A percentile compares a stretch with the other conserved stretches of the same genome.
These are phyloP conservation scores for Rhodotorula sp. DNA, from an alignment of 1,284 basidiomycete species.

Conservation along the genomic window DNA sequence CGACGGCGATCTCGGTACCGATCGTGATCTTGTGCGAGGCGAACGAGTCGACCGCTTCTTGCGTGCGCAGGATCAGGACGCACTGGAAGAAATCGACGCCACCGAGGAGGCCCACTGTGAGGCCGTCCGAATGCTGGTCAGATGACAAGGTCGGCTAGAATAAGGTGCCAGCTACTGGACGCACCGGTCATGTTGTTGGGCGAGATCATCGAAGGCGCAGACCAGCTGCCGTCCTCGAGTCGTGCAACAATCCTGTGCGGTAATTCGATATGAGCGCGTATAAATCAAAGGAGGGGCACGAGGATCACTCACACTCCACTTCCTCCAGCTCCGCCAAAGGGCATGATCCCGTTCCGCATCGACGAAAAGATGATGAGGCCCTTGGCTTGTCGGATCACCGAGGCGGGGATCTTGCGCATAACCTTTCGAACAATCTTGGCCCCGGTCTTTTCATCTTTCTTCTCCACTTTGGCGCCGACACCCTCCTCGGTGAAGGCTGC, in stretches of 20 bases:
- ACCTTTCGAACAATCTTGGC: slow-evolving; percentile 52
- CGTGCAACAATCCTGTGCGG: slow-evolving; percentile 55
- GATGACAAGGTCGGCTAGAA: no score
- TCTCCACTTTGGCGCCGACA: slow-evolving; percentile 43
- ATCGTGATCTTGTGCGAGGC: slow-evolving; percentile 55
- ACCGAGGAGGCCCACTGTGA: slow-evolving; percentile 50
- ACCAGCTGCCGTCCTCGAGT: slow-evolving; percentile 56
- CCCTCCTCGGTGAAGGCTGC: slow-evolving; percentile 47
- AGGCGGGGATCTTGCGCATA: slow-evolving; percentile 56
- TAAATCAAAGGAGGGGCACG: neutral
- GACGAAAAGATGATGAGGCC: slow-evolving; percentile 55
- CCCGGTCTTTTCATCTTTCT: slow-evolving; percentile 39
- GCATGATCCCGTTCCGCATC: slow-evolving; percentile 54
- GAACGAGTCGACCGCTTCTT: slow-evolving; percentile 56
- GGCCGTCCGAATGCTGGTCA: no score
- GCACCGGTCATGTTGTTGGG: slow-evolving; percentile 54
- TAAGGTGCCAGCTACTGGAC: neutral
- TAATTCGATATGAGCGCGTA: neutral
- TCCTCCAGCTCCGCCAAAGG: slow-evolving; percentile 49
- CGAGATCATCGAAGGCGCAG: slow-evolving; percentile 54
- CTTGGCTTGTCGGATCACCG: slow-evolving; percentile 53
- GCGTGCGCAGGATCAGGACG: slow-evolving; percentile 53
- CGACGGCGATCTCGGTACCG: slow-evolving; percentile 56
- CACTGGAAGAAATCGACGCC: slow-evolving; percentile 55
- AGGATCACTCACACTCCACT: neutral